Base-by-base conservation (phyloP, 2,329 filamentous ascomycete species). In the Setomelanomma holmii region DNA sequence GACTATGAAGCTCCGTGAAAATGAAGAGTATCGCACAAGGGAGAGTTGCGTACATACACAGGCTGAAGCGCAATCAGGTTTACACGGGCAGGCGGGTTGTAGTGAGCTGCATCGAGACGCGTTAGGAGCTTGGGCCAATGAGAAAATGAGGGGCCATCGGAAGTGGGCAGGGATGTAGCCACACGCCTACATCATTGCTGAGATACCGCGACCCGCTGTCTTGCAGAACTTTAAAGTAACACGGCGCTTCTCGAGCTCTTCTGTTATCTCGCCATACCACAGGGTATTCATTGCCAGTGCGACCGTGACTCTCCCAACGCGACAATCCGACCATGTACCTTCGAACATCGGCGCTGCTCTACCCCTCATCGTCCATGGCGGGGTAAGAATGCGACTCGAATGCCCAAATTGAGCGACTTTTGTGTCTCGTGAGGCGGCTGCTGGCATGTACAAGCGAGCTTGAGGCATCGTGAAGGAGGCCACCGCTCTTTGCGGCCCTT, bases 121-220 rank as follows among this genome's bases (percentile, higher is more conserved):
- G 34, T 33, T 36, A 36, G 41, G 56, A 67, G 67, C 66, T 68
- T 49, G 56, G 64, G 50, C 69, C 66, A 72, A 69, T 71, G 65
- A 69, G 61, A 60, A 54, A 20, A n/a, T 49, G n/a, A 30, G 19
- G 49, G 42, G 40, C 27, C n/a, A 40, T 46, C 47, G 51, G 55
- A 46, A 23, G 23, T 40, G 55, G 27, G 35, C 47, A 49, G 56
- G 36, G 40, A 55, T 51, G n/a, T 17, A 12, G 51, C n/a, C n/a
- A n/a, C 44, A 44, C 11, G 27, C 17, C 54, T 51, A 56, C 59
- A 58, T 62, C 54, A 62, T 60, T 43, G 45, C 39, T 42, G 45
- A 40, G 38, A 33, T 34, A 47, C 12, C 24, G 22, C 27, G 36
- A 35, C 45, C n/a, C 27, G 22, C 23, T 30, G 27, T 24, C 36